Evolutionary conservation across 129 eudicot species (phyloP).

Genomic region (Centaurea solstitialis): DNA sequence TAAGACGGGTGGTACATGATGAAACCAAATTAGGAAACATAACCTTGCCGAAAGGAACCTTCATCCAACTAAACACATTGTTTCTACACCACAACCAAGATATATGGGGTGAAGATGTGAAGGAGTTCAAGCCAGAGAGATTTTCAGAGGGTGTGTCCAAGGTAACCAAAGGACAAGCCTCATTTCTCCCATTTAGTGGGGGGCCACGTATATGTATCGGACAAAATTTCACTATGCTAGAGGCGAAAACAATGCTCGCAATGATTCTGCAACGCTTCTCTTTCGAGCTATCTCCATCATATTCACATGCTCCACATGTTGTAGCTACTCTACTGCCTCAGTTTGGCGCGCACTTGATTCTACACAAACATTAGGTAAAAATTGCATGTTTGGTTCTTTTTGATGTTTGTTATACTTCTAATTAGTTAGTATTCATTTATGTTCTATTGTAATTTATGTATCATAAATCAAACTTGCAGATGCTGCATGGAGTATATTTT

Average conservation of each 20-base stretch:
- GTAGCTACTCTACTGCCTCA: constrained; percentile 26
- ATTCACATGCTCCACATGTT: constrained; percentile 27
- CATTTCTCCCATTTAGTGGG: constrained; percentile 26
- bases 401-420: neutral
- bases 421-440: neutral
- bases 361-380: constrained; percentile 16
- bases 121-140: constrained; percentile 33
- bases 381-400: neutral
- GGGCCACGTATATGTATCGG: constrained; percentile 36
- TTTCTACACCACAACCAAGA: constrained; percentile 22
- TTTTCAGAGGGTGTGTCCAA: constrained; percentile 23
- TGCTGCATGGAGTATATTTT: neutral
- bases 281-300: constrained; percentile 22
- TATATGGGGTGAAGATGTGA: constrained; percentile 27
- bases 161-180: constrained; percentile 18
- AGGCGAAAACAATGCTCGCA: constrained; percentile 26
- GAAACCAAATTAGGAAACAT: constrained; percentile 28
- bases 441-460: neutral
- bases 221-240: constrained; percentile 16
- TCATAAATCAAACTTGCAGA: too few species aligned
- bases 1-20: constrained; percentile 5
- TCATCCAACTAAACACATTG: constrained; percentile 7
- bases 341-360: constrained; percentile 20
- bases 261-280: constrained; percentile 24
- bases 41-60: constrained; percentile 23